Evolutionary conservation across 352 stramenopile genomes (phyloP), one percentile per base, ranked within the genome.

Genomic region (Pythium sp.): DNA sequence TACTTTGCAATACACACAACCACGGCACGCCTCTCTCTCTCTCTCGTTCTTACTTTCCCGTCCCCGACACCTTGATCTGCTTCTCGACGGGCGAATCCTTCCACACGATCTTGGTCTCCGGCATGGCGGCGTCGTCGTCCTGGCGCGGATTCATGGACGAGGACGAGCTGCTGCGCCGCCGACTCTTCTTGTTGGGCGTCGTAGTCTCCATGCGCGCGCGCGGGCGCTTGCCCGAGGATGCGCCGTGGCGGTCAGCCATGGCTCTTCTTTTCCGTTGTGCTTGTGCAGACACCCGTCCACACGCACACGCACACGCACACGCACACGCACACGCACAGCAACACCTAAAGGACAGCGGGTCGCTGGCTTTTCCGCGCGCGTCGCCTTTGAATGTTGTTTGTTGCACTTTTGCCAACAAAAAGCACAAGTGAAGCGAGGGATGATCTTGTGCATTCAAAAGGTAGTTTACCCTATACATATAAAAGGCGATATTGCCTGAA

Each of bases 81-180:
- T 95, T 95, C 26, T 90, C 84, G 4, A 72, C 82, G 2, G 87
- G 87, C 26, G 85, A 93, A 65, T 95, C 87, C 53, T 86, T 88
- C 87, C 87, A 95, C 57, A 95, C 81, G 67, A 95, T 85, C 56
- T 76, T 79, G 36, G 71, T 74, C 60, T 85, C 75, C 20, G 24
- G 57, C 18, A 34, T 69, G 41, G 68, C 36, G 12, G 26, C 24
- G 51, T 59, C 62, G 34, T 61, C 58, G 41, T 56, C 47, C 11
- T 49, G 46, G 58, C 63, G 24, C 61, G 58, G 12, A 54, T 72
- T 28, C 5, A 30, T 32, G 3, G 41, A 14, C 61, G 60, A 58
- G 11, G 46, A 43, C 24, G 51, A 14, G 14, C 58, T 47, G 8
- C 64, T 57, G 36, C 64, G 54, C 5, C 41, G 54, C 6, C 61